Percentiles rank a stretch among this genome's conserved stretches.
Conservation (phyloP, 768 basidiomycete species). For the Cystobasidium tubakii region DNA sequence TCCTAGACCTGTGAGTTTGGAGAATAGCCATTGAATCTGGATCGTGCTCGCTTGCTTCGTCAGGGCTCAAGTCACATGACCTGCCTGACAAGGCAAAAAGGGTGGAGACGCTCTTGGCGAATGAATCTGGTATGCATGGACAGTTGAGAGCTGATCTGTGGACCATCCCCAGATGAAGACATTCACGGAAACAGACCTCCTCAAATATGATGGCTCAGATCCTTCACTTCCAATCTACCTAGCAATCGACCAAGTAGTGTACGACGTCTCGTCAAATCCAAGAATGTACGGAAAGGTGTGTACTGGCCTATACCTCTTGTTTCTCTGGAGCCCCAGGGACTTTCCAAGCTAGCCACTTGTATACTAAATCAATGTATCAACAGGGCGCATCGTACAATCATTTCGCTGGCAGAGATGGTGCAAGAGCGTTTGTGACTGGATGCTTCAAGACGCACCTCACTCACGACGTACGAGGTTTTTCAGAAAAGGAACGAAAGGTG, state of each 20-base stretch:
- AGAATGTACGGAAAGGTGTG: conserved; percentile 62
- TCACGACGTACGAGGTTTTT: conserved; percentile 79
- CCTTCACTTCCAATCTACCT: conserved; percentile 68
- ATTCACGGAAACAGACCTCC: conserved; percentile 68
- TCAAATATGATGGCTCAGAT: conserved; percentile 65
- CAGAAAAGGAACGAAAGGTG: conserved; percentile 65
- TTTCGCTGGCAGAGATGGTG: conserved; percentile 46
- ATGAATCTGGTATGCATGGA: too few species aligned
- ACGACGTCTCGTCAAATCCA: conserved; percentile 73
- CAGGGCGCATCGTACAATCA: conserved; percentile 37
- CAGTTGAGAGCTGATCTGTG: too few species aligned
- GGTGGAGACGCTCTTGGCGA: neutral
- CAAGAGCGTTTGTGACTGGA: conserved; percentile 84
- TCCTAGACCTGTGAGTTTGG: conserved; percentile 10
- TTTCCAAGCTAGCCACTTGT: too few species aligned
- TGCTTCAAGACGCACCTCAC: conserved; percentile 87
- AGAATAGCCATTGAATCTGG: too few species aligned
- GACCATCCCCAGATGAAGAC: conserved; percentile 17
- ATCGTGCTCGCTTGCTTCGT: too few species aligned
- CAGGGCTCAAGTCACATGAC: neutral
- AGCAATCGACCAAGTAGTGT: conserved; percentile 87
- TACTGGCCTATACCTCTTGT: too few species aligned
- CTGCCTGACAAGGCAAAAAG: neutral
- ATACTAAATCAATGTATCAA: too few species aligned
- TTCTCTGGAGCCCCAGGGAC: too few species aligned